Percentiles rank a stretch among this genome's conserved stretches.
Conservation (phyloP, 2,329 filamentous ascomycete species). For the Sarocladium strictum region DNA sequence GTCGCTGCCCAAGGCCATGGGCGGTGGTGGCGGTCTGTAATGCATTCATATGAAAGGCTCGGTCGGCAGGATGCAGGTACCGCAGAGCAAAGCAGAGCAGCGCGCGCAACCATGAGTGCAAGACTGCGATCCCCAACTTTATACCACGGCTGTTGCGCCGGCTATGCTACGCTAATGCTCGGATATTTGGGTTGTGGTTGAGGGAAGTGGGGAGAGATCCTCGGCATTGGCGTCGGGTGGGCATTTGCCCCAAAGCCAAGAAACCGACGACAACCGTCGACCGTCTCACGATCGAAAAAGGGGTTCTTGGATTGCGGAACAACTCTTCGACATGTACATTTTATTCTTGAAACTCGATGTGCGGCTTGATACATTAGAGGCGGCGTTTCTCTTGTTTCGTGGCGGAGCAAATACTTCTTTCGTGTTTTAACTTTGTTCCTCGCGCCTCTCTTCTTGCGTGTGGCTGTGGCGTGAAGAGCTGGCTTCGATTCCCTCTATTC, state of each 20-base stretch:
- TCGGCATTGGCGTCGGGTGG: constrained; percentile 5
- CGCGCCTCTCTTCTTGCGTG: not conserved
- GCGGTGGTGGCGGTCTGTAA: constrained; percentile 26
- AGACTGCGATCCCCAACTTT: not conserved
- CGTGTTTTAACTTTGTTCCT: not conserved
- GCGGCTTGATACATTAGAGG: constrained; percentile 9
- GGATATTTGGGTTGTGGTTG: not conserved
- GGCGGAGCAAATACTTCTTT: not conserved
- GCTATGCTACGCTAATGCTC: not conserved
- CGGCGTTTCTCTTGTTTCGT: constrained; percentile 7
- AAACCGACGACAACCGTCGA: not conserved
- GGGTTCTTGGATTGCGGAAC: not conserved
- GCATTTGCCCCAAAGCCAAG: not conserved
- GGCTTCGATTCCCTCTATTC: not conserved
- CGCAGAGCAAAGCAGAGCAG: too few species aligned
- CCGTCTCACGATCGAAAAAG: not conserved
- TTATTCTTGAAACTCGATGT: constrained; percentile 2
- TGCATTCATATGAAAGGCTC: constrained; percentile 17
- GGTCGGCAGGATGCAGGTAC: too few species aligned
- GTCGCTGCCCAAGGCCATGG: constrained; percentile 44
- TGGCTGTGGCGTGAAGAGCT: not conserved
- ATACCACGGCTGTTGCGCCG: not conserved
- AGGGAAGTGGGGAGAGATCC: not conserved
- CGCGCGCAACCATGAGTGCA: not conserved
- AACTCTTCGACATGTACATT: constrained; percentile 1